Base-by-base conservation (phyloP, 2,329 filamentous ascomycete genomes). In the Paracorniculantispora psalliotae region DNA sequence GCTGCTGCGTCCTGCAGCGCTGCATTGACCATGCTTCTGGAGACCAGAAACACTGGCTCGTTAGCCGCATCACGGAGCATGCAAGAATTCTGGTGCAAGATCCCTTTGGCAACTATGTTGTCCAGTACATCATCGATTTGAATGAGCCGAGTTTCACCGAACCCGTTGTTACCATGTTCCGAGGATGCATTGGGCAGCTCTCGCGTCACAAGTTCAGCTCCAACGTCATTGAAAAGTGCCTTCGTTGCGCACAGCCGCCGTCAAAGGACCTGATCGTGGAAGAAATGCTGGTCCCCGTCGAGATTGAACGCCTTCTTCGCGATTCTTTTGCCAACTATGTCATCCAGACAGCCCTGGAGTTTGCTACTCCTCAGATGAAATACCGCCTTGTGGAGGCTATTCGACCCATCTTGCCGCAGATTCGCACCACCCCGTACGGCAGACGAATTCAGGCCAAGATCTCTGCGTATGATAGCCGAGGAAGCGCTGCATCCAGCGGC, bases 181-280 rank as follows among this genome's bases (percentile, higher is more conserved):
- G 82, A 59, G 88, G 88, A 67, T 81, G 81, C 79, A 90, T 84
- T 78, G 89, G 72, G 69, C 82, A 74, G 74, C 83, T 83, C 17
- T 97, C 94, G 6, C 92, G 92, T 72, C 94, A 99, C 79, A 99
- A 99, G 76, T 99, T 99, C 79, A 97, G 92, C 77, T 97, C 94
- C 68, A 99, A 99, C 67, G 94, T 99, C 60, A 93, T 99, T 63
- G 94, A 99, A 79, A 99, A 99, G 73, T 92, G 90, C 68, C 78
- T 97, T 61, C 91, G 94, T 59, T 96, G 91, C 70, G 88, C 92
- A 37, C 85, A 89, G 61, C 79, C 85, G 25, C 79, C 83, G 10
- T 89, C 89, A 54, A 92, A 89, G 71, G 88, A 91, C 66, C 81
- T 87, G 72, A 87, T 99, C 75, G 88, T 97, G 60, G 84, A 89